Percentiles rank a stretch among this genome's conserved stretches.
phyloP scores from a whole-genome alignment of 495 filamentous ascomycete genomes.

The Aspergillus bridgeri region DNA sequence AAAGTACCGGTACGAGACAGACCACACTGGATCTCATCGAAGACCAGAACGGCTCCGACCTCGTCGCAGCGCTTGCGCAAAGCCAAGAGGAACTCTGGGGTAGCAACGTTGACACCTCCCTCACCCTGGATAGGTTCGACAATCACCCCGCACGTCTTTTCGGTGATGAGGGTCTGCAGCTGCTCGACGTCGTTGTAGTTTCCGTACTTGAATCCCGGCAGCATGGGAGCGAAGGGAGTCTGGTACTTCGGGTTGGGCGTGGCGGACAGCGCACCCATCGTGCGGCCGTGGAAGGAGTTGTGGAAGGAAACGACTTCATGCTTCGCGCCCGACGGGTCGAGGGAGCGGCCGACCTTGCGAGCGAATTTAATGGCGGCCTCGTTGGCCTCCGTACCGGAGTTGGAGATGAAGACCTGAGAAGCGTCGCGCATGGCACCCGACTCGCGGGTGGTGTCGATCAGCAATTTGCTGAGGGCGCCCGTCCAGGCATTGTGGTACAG shows the following conservation, averaged over 20 bases:
- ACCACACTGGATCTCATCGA: conserved; percentile 97
- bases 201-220: conserved; percentile 88
- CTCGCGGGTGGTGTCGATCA: conserved; percentile 72
- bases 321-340: conserved; percentile 69
- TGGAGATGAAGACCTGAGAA: conserved; percentile 85
- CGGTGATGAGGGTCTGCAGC: conserved; percentile 68
- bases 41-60: conserved; percentile 85
- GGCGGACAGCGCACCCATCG: conserved; percentile 86
- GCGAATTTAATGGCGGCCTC: conserved; percentile 97
- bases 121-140: conserved; percentile 98
- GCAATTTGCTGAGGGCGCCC: conserved; percentile 75
- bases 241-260: conserved; percentile 99
- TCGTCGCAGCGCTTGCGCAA: conserved; percentile 77
- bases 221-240: conserved; percentile 88
- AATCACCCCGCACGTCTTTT: conserved; percentile 89
- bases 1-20: conserved; percentile 79
- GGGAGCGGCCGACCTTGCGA: conserved; percentile 77
- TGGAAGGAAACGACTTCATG: conserved; percentile 84
- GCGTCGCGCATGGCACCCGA: conserved; percentile 79
- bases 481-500: conserved; percentile 96
- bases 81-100: conserved; percentile 72
- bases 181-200: conserved; percentile 75
- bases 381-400: conserved; percentile 92
- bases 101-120: conserved; percentile 84
- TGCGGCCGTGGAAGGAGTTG: conserved; percentile 91